Percentiles rank a stretch among this genome's conserved stretches.
phyloP scores from a whole-genome alignment of 441 rosid species.

The Erysimum cheiri region DNA sequence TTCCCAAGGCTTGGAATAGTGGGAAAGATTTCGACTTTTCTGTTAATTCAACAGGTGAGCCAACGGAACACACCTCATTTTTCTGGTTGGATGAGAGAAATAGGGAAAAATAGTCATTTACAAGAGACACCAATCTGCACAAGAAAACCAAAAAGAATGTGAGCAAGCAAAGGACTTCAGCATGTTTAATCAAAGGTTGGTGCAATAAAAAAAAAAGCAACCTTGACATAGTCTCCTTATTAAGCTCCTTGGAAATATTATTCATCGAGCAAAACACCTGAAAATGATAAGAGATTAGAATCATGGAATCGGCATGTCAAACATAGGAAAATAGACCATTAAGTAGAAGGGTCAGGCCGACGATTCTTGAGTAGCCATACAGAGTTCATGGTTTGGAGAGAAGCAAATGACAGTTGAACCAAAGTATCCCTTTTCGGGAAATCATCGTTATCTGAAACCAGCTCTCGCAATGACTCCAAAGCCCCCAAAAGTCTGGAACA shows the following conservation, averaged over 20 bases:
- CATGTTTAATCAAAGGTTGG: slow-evolving; percentile 11
- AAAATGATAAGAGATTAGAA: slow-evolving; percentile 40
- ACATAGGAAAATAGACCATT: slow-evolving; percentile 3
- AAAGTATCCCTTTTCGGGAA: slow-evolving; percentile 59
- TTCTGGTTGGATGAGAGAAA: slow-evolving; percentile 60
- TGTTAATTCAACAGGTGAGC: slow-evolving; percentile 20
- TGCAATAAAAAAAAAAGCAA: slow-evolving; percentile 30
- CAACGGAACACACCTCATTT: slow-evolving; percentile 64
- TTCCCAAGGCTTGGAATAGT: slow-evolving; percentile 15
- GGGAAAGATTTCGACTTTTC: slow-evolving; percentile 15
- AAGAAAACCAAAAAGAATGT: slow-evolving; percentile 24
- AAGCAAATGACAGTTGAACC: slow-evolving; percentile 54
- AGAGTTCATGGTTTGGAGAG: slow-evolving; percentile 60
- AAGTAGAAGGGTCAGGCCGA: neutral
- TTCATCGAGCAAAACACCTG: slow-evolving; percentile 79
- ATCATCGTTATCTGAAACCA: slow-evolving; percentile 45
- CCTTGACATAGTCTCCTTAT: slow-evolving; percentile 68
- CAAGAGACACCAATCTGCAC: slow-evolving; percentile 67
- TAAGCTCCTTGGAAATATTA: slow-evolving; percentile 54
- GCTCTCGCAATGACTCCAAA: slow-evolving; percentile 67
- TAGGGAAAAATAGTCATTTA: slow-evolving; percentile 56
- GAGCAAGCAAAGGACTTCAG: slow-evolving; percentile 16
- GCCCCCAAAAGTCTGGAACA: slow-evolving; percentile 63
- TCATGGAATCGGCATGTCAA: slow-evolving; percentile 1
- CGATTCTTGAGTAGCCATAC: slow-evolving; percentile 51